Base-by-base conservation (phyloP, 306 rosid species). In the Sophora flavescens region DNA sequence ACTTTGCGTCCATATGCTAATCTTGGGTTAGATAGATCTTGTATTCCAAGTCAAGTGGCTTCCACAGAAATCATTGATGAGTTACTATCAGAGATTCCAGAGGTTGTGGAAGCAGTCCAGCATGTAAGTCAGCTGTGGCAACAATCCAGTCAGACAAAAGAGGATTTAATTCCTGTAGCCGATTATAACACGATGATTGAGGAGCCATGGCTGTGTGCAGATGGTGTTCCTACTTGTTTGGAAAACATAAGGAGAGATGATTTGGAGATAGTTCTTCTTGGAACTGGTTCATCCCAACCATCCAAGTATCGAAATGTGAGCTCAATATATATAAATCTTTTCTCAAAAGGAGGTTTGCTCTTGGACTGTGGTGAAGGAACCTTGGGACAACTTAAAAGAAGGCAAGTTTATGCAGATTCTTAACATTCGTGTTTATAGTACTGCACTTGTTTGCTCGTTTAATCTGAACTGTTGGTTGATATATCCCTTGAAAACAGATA, bases 301-400 rank as follows among this genome's bases (percentile, higher is more conserved):
- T 95, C 96, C 48, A 95, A 95, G 81, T 95, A 95, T 79, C 88
- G 97, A 56, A 95, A 95, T 80, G 99, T 92, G 72, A 92, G 86
- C 79, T 88, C 99, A 35, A 85, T 95, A 78, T 86, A 92, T 77
- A 81, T 95, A 62, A 90, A 95, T 79, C 97, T 95, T 79, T 95
- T 95, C 39, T 79, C 89, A 4, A 90, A 84, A 68, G 97, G 97
- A 73, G 88, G 99, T 48, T 68, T 92, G 70, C 96, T 95, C 54
- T 88, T 95, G 69, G 99, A 95, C 80, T 90, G 96, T 67, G 97
- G 97, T 6, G 99, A 95, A 85, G 99, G 99, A 82, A 89, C 97
- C 60, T 81, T 95, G 56, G 97, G 96, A 69, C 99, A 95, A 79
- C 90, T 95, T 39, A 95, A 95, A 87, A 87, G 99, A 87, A 92